Base-by-base conservation (phyloP, 768 basidiomycete species). In the Ephemerocybe angulata region DNA sequence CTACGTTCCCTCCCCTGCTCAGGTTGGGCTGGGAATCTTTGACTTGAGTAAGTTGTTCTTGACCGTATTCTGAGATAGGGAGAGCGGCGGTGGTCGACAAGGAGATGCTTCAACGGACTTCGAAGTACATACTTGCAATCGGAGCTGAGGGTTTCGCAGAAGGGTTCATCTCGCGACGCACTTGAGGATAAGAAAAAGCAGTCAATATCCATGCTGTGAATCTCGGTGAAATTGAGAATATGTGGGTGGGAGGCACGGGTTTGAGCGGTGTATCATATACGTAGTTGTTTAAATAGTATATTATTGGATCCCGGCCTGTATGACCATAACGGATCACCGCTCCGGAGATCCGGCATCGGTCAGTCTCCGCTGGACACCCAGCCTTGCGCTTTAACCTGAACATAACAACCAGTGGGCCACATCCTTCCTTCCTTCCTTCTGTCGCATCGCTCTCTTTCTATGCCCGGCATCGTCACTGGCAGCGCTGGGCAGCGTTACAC, bases 151-250 rank as follows among this genome's bases (percentile, higher is more conserved):
- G n/a, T n/a, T n/a, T n/a, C n/a, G n/a, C n/a, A n/a, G n/a, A n/a
- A n/a, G n/a, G n/a, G n/a, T n/a, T n/a, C n/a, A n/a, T n/a, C n/a
- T n/a, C n/a, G n/a, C n/a, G n/a, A n/a, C n/a, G n/a, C 50, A 38
- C 55, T 53, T 60, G 80, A 85, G 67, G 76, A 76, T 57, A 85
- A 81, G 77, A 86, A 85, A 72, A 75, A 78, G 59, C 72, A 75
- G 72, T 82, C 43, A 25, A 56, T 38, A 29, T 31, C 46, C n/a
- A 27, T 47, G 42, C 35, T 47, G 22, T 31, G 44, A 47, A 19
- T 33, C 56, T 66, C 63, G 63, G 65, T 55, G 65, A 64, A 65
- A 62, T 58, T 52, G 60, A 60, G 31, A 17, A 24, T 38, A 37
- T 28, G 22, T n/a, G 17, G 24, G 27, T n/a, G 48, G 29, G n/a